These are phyloP conservation scores for Cicer cuneatum DNA, from an alignment of 306 rosid genomes.

Conservation along the genomic window DNA sequence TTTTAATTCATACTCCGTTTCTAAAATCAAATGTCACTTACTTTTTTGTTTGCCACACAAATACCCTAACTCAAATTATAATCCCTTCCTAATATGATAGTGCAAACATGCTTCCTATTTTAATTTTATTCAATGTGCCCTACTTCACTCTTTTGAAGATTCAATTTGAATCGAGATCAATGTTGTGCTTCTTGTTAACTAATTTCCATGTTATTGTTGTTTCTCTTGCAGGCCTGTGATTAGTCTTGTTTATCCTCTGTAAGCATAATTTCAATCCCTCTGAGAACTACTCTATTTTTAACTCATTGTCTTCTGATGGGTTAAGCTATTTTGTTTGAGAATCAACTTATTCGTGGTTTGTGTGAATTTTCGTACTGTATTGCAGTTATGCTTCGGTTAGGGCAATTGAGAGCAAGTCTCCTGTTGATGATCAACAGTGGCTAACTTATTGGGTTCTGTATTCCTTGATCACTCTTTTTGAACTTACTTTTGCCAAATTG, in stretches of 20 bases:
- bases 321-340: conserved; percentile 15
- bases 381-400: conserved; percentile 85
- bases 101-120: background rate
- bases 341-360: conserved; percentile 34
- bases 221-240: conserved; percentile 83
- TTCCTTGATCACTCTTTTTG: conserved; percentile 89
- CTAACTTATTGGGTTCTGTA: conserved; percentile 96
- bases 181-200: conserved; percentile 10
- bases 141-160: background rate
- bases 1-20: background rate
- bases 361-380: conserved; percentile 35
- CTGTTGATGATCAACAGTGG: conserved; percentile 95
- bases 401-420: conserved; percentile 90
- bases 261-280: conserved; percentile 47
- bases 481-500: conserved; percentile 83
- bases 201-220: background rate
- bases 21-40: background rate
- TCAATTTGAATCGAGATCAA: conserved; percentile 19
- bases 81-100: background rate
- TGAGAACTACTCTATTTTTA: too few species aligned
- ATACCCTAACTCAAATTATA: background rate
- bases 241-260: conserved; percentile 97
- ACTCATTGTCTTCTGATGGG: background rate
- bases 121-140: background rate
- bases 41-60: background rate